Evolutionary conservation across 768 basidiomycete genomes (phyloP).

Genomic region (Coprinopsis marcescibilis): DNA sequence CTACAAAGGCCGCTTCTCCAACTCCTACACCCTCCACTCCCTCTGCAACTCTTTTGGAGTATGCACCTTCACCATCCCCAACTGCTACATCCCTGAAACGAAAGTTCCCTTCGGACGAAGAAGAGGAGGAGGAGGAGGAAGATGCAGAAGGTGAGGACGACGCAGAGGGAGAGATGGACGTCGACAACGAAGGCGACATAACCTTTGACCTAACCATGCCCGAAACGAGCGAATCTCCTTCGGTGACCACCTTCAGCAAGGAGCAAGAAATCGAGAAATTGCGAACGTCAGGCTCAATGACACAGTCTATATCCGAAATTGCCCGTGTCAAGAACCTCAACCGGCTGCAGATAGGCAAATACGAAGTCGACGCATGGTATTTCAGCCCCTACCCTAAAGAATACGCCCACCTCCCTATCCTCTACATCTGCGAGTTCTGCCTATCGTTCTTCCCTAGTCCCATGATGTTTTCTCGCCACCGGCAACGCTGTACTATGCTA

Average conservation of each 20-base stretch:
- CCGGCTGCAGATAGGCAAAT: constrained; percentile 89
- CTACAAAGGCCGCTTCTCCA: constrained; percentile 52
- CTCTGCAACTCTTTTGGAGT: constrained; percentile 29
- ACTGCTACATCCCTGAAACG: constrained; percentile 55
- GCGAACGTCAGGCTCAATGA: constrained; percentile 97
- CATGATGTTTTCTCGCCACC: constrained; percentile 89
- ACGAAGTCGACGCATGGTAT: constrained; percentile 99
- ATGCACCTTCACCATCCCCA: constrained; percentile 55
- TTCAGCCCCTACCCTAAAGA: constrained; percentile 99
- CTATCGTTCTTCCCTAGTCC: constrained; percentile 86
- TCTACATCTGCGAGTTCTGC: constrained; percentile 99
- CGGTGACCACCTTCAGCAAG: constrained; percentile 76
- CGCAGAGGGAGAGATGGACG: constrained; percentile 68
- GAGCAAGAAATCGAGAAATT: constrained; percentile 99
- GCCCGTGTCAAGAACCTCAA: constrained; percentile 98
- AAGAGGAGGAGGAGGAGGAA: constrained; percentile 54
- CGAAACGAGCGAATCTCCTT: constrained; percentile 46
- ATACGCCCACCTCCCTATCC: constrained; percentile 89
- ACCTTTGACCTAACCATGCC: constrained; percentile 58
- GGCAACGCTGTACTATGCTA: constrained; percentile 81
- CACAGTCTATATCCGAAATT: constrained; percentile 96
- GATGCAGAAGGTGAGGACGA: constrained; percentile 55
- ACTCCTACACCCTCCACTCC: constrained; percentile 57
- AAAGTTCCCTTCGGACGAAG: constrained; percentile 60
- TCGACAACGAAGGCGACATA: constrained; percentile 69